These are phyloP conservation scores for Miscanthus lutarioriparius DNA, from an alignment of 176 grass and related monocot species.

Conservation along the genomic window DNA sequence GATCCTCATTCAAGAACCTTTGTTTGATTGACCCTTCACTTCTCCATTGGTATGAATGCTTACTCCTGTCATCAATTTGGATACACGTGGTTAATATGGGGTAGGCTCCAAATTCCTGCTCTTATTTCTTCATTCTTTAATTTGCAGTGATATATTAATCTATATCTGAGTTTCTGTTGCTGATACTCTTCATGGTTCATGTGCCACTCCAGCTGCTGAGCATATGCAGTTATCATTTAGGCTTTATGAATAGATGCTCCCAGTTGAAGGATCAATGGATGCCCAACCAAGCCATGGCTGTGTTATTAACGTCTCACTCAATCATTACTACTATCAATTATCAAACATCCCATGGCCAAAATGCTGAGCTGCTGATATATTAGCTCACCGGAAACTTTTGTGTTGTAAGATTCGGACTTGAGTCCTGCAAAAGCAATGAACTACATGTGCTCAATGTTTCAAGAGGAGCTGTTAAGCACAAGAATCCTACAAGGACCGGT, in stretches of 20 bases:
- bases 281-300: neutral
- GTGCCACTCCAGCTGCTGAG: neutral
- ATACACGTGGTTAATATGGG: neutral
- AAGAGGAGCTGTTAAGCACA: neutral
- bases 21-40: constrained; percentile 49
- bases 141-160: neutral
- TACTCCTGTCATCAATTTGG: neutral
- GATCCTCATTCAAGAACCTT: constrained; percentile 76
- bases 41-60: constrained; percentile 24
- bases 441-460: neutral
- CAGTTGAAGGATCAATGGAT: constrained; percentile 2
- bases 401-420: neutral
- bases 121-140: constrained; percentile 4
- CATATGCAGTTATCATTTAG: neutral
- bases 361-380: neutral
- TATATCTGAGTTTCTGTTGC: neutral
- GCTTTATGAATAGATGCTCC: neutral
- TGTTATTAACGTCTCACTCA: neutral
- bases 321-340: neutral
- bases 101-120: neutral
- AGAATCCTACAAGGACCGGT: neutral
- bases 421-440: neutral
- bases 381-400: neutral
- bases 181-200: no score
- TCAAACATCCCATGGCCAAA: neutral